Base-by-base conservation (phyloP, 1,284 basidiomycete genomes). In the Microbotryum lychnidis-dioicae region DNA sequence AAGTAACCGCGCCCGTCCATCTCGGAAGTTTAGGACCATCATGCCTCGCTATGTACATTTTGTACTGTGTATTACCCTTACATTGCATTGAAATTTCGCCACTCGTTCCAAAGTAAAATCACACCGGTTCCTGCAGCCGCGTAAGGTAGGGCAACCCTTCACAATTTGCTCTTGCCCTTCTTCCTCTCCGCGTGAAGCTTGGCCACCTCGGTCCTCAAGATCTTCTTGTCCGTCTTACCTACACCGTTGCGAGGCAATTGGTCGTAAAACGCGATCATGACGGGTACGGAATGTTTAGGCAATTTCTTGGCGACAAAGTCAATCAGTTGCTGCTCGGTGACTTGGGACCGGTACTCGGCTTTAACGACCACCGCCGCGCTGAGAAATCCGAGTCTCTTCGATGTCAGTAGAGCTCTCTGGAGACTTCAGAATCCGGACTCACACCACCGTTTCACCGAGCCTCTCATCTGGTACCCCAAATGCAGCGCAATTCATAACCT, bases 381-480 rank as follows among this genome's bases (percentile, higher is more conserved):
- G 37, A 18, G 3, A 42, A 12, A 10, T 42, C 16, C 16, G 37
- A 42, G 9, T 42, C 31, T 31, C 31, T 42, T 42, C 37, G 37
- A 42, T 12, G 16, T 42, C 37, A 42, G 37, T 42, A 18, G 16
- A 42, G 37, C 37, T 42, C 37, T 18, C 37, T 42, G 12, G 3
- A 42, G 37, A 42, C 37, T 1, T 42, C 37, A 3, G 16, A 42
- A 1, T 16, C 14, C 2, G 16, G 12, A 25, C 37, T 42, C 37
- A 42, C 31, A 81, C 79, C 1, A 84, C 83, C 2, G 82, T 76
- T 70, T 85, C 83, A n/a, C 82, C 82, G 14, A 84, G 76, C n/a
- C 79, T 75, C 52, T 75, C 69, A 65, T 84, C 81, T 1, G 82
- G 81, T 1, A 85, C 77, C 12, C 79, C 79, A 23, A 84, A 79